Evolutionary conservation across 106 monocot genomes (phyloP).

Genomic region (Acorus calamus): DNA sequence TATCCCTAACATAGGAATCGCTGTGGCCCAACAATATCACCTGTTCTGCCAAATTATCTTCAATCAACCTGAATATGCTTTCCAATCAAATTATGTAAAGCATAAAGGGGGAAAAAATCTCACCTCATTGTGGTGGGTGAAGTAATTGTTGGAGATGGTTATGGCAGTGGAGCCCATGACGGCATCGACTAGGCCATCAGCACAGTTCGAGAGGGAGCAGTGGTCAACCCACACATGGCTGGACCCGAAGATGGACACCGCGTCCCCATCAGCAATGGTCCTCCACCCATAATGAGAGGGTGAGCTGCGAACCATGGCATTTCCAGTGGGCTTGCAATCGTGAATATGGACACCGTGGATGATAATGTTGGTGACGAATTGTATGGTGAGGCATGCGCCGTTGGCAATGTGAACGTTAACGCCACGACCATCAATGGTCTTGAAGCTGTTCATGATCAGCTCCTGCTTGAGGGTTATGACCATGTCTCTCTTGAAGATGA

Average conservation of each 20-base stretch:
- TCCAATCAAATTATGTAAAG: too few relatives aligned
- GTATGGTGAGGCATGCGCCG: constrained; percentile 7
- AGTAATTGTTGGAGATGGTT: constrained; percentile 35
- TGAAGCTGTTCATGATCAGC: neutral
- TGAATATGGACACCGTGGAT: constrained; percentile 9
- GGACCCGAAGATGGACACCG: constrained; percentile 28
- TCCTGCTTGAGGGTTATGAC: constrained; percentile 9
- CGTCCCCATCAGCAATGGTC: constrained; percentile 43
- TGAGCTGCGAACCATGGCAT: constrained; percentile 11
- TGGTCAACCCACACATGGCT: constrained; percentile 48
- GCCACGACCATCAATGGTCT: neutral
- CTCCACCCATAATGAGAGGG: constrained; percentile 33
- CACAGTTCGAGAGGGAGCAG: constrained; percentile 38
- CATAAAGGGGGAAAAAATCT: neutral
- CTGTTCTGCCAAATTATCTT: neutral
- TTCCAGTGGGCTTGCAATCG: constrained; percentile 10
- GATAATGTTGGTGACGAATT: constrained; percentile 8
- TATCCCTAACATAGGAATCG: constrained; percentile 33
- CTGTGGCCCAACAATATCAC: constrained; percentile 45
- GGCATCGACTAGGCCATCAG: constrained; percentile 37
- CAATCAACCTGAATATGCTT: too few relatives aligned
- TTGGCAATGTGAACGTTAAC: constrained; percentile 8
- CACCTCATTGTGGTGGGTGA: constrained; percentile 36
- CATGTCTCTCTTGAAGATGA: constrained; percentile 12
- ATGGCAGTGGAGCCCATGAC: constrained; percentile 37